A percentile compares a stretch with the other conserved stretches of the same genome.
These are phyloP conservation scores for Corinectria fuckeliana DNA, from an alignment of 2,329 filamentous ascomycete genomes.

Conservation along the genomic window DNA sequence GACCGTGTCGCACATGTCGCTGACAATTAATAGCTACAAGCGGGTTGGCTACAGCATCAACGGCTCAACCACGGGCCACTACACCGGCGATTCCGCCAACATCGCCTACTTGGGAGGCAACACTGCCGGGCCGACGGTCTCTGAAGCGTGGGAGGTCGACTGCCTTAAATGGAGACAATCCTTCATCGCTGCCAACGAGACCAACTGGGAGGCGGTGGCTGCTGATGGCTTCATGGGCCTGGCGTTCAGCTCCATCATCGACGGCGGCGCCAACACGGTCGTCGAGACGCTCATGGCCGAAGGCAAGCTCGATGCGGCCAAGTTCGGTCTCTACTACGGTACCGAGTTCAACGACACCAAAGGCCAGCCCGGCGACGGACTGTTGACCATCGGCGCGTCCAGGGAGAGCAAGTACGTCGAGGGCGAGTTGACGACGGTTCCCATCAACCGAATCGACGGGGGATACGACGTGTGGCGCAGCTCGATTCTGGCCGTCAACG, in stretches of 20 bases:
- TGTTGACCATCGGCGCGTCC: conserved; percentile 43
- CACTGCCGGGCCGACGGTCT: conserved; percentile 34
- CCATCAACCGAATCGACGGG: conserved; percentile 23
- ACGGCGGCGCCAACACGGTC: conserved; percentile 40
- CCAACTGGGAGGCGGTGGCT: conserved; percentile 39
- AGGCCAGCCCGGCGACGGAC: conserved; percentile 30
- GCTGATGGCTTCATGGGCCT: conserved; percentile 47
- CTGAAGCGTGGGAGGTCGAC: conserved; percentile 36
- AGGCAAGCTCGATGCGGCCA: conserved; percentile 39
- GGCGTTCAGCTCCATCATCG: conserved; percentile 43
- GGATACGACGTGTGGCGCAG: conserved; percentile 44
- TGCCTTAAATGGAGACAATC: conserved; percentile 39
- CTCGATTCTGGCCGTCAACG: conserved; percentile 6
- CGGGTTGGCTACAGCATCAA: conserved; percentile 38
- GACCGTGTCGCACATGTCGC: not conserved
- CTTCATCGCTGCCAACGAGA: conserved; percentile 41
- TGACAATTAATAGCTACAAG: conserved; percentile 28
- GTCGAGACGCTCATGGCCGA: conserved; percentile 42
- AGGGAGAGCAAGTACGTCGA: conserved; percentile 40
- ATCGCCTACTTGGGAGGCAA: conserved; percentile 43
- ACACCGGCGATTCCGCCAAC: conserved; percentile 30
- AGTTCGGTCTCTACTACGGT: conserved; percentile 43
- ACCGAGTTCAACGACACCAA: conserved; percentile 17
- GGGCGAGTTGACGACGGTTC: conserved; percentile 32
- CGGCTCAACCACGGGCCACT: conserved; percentile 34